Evolutionary conservation across 257 asterid species (phyloP), one percentile per base, ranked within the genome.

Genomic region (Solanum infundibuliforme): DNA sequence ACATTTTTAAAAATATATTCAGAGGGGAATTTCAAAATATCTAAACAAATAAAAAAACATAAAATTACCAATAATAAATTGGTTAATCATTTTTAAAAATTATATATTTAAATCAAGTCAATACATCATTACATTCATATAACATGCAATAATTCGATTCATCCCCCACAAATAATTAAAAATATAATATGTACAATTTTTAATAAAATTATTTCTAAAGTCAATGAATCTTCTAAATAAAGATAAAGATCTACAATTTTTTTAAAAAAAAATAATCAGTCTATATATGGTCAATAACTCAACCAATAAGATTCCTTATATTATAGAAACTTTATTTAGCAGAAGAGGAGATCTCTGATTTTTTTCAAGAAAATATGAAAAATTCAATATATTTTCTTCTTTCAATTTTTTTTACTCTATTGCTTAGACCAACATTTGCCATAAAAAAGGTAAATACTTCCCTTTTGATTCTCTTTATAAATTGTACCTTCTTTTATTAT

Each of bases 391-490:
- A 77, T 91, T 86, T 92, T 88, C 91, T 95, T 86, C 91, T 95
- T 84, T 89, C 95, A 46, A 88, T 93, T 55, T 81, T 90, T 87
- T 86, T 92, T 23, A 89, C 91, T 87, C 87, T 93, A 79, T 90
- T 92, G 81, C 86, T 93, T 87, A 94, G 90, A 68, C 97, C 98
- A 93, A 95, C 95, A 87, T 91, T 90, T 93, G 96, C 98, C 89
- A 75, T 89, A 88, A 92, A 94, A 93, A 94, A 91, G 98, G 99
- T 96, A 83, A 90, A 87, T 91, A 91, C 71, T 87, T 83, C 16
- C 25, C 29, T 82, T 18, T 48, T 65, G 32, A 14, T 46, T 43
- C 11, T 81, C 68, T 27, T 43, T 14, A 43, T 25, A 41, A 79
- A 79, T 77, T 79, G n/a, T 43, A 29, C 16, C 10, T 48, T 14